Evolutionary conservation across 805 yeast genomes (phyloP), one percentile per base, ranked within the genome.

Genomic region (Pichia insulana): DNA sequence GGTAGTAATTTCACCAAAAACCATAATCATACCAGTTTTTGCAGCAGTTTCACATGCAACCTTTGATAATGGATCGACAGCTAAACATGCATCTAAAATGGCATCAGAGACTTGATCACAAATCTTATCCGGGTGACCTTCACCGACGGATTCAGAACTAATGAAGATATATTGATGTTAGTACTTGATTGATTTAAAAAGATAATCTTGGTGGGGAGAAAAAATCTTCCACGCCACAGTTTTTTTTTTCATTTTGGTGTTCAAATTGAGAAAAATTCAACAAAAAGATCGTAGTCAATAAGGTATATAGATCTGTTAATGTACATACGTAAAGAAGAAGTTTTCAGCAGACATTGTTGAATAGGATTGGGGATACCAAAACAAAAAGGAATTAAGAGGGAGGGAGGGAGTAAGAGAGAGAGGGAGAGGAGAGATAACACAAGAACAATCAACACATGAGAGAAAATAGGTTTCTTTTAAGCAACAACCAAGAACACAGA

Each of bases 61-160:
- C 76, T 92, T 92, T 56, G 98, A 92, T 58, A 86, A 76, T 49
- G 98, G 98, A 69, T 92, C 98, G 56, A 73, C 94, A 44, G 85
- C 79, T 58, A 92, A 74, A 76, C 97, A 90, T 55, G 98, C 98
- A 63, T 92, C 98, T 57, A 92, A 77, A 61, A 92, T 86, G 60
- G 98, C 98, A 65, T 92, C 98, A 44, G 95, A 83, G 55, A 92
- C 96, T 76, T 92, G 98, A 71, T 92, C 98, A 74, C 98, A 94
- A 70, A 84, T 84, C 78, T 84, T 84, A 67, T 84, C 94, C 63
- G 94, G 94, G 76, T 84, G 94, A 63, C 94, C 94, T 70, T 84
- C 94, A 74, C 94, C 94, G 55, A 84, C 94, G 55, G 92, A 83
- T 69, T 84, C 94, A 54, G 92, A 84, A 57, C 90, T 83, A 72